Evolutionary conservation across 2,329 filamentous ascomycete species (phyloP), one percentile per base, ranked within the genome.

Genomic region (Pyricularia sp.): DNA sequence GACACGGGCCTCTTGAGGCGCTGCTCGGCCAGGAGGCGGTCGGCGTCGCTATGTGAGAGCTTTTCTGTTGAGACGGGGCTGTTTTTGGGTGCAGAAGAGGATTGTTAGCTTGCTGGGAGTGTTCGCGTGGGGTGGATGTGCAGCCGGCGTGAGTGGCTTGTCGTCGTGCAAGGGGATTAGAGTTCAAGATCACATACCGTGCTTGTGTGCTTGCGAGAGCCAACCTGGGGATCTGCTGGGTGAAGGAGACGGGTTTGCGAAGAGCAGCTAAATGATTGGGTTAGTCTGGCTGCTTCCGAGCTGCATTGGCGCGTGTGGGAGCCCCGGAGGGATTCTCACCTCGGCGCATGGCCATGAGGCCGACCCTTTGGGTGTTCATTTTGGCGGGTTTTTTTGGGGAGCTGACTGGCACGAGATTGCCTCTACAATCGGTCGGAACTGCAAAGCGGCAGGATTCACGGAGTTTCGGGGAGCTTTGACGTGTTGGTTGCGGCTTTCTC

Each of bases 1-100:
- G 92, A 86, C 75, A 97, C 85, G 77, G 94, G 94, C 68, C 94
- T 94, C 76, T 85, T 81, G 69, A 90, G 85, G 75, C 94, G 94
- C 84, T 97, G 94, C 76, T 88, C 83, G 75, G 86, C 89, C 77
- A 97, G 92, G 80, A 97, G 87, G 73, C 85, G 77, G 72, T 86
- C 75, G 72, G 80, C 86, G 71, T 90, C 83, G 68, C 79, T 74
- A 68, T 81, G 78, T 71, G 85, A 82, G 75, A 90, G 74, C 76
- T 85, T 85, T 74, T 87, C 79, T 69, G 88, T 89, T 59, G 86
- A 81, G 75, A 86, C 82, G 75, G 77, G 75, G 73, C 85, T 85
- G 81, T 67, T 30, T 11, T 14, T 11, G 23, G 33, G 65, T n/a
- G 42, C 7, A 11, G n/a, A 4, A 20, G 2, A 11, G 3, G 12